These are phyloP conservation scores for Tetrapyrgos nigripes DNA, from an alignment of 1,284 basidiomycete species.

Conservation along the genomic window DNA sequence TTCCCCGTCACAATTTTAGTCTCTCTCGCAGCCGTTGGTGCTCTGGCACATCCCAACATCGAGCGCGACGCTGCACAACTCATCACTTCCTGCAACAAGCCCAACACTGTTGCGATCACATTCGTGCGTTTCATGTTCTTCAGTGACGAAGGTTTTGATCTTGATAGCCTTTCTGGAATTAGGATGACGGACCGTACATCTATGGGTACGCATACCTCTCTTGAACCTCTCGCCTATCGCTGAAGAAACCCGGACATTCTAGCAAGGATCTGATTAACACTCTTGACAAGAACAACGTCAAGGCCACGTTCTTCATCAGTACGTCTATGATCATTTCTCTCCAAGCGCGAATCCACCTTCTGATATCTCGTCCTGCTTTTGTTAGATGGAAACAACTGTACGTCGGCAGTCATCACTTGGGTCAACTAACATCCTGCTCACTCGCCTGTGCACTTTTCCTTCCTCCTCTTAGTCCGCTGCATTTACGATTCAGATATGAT, in stretches of 20 bases:
- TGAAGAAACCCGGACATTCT: background rate
- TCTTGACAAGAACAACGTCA: constrained; percentile 9
- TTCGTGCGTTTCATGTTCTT: constrained; percentile 40
- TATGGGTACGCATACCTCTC: constrained; percentile 29
- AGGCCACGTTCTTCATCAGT: constrained; percentile 33
- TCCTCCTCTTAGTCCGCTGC: constrained; percentile 28
- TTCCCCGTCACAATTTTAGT: too few relatives aligned
- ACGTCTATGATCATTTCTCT: too few relatives aligned
- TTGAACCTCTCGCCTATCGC: background rate
- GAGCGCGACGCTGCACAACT: too few relatives aligned
- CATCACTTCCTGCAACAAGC: constrained; percentile 38
- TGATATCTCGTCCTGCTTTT: too few relatives aligned
- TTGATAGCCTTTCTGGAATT: background rate
- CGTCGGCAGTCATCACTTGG: too few relatives aligned
- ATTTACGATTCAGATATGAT: constrained; percentile 30
- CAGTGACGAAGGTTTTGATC: too few relatives aligned
- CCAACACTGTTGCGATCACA: constrained; percentile 44
- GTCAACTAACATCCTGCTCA: too few relatives aligned
- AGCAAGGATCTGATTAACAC: constrained; percentile 7
- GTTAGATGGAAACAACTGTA: constrained; percentile 44
- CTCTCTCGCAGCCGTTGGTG: too few relatives aligned
- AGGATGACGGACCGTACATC: constrained; percentile 42
- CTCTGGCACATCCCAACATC: too few relatives aligned
- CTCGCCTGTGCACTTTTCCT: too few relatives aligned
- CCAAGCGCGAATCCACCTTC: too few relatives aligned